phyloP scores from a whole-genome alignment of 495 filamentous ascomycete genomes.

The Neurospora intermedia region DNA sequence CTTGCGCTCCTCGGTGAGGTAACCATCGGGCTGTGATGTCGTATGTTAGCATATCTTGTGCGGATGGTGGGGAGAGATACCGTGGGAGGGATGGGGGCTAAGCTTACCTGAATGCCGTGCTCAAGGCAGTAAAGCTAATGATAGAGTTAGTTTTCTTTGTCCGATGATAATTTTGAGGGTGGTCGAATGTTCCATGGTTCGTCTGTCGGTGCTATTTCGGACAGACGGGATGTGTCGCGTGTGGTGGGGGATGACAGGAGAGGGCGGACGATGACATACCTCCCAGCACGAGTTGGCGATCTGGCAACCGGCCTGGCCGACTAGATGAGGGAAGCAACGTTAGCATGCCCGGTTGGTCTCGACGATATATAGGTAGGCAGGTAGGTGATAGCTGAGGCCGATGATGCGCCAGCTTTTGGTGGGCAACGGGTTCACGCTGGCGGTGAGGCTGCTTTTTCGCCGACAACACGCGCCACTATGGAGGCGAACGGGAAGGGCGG shows the following conservation, averaged over 20 bases:
- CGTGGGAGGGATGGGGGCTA: conserved; percentile 26
- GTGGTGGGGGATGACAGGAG: neutral
- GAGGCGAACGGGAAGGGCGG: neutral
- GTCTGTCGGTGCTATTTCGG: neutral
- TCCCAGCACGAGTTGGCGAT: conserved; percentile 99
- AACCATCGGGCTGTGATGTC: conserved; percentile 77
- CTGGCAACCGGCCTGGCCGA: conserved; percentile 99
- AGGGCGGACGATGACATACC: conserved; percentile 48
- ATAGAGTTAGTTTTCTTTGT: conserved; percentile 11
- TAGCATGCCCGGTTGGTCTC: conserved; percentile 17
- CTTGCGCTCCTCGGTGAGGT: conserved; percentile 97
- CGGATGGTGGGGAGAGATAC: conserved; percentile 1
- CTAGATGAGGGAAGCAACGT: conserved; percentile 43
- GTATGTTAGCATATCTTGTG: neutral
- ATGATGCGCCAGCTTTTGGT: neutral
- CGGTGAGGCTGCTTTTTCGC: conserved; percentile 15
- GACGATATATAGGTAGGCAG: neutral
- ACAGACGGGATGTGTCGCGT: neutral
- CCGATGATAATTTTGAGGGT: neutral
- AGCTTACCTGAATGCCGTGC: conserved; percentile 90
- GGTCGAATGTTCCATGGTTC: neutral
- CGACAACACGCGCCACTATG: conserved; percentile 20
- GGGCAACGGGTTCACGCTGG: conserved; percentile 9
- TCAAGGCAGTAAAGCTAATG: conserved; percentile 96
- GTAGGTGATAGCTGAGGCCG: neutral